A percentile compares a stretch with the other conserved stretches of the same genome.
Conservation (phyloP, 345 rosid species). For the Syzygium jambos region DNA sequence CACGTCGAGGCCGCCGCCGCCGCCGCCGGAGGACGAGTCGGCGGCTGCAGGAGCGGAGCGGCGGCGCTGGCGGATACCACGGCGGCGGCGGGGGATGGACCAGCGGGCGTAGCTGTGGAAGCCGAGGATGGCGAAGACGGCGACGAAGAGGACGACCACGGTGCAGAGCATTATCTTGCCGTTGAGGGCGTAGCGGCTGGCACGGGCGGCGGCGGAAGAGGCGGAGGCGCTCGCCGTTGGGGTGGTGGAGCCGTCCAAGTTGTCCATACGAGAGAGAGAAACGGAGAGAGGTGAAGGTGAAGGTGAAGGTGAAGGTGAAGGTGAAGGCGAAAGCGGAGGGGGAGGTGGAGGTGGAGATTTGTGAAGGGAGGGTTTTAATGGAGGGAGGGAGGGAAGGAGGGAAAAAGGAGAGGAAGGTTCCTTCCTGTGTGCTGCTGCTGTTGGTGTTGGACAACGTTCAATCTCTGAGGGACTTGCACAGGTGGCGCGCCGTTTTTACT, state of each 20-base stretch:
- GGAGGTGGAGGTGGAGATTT: not conserved
- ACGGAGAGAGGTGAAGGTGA: not conserved
- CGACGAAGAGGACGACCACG: slow-evolving; percentile 41
- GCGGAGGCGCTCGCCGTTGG: not conserved
- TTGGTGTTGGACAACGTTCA: not conserved
- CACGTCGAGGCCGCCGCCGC: slow-evolving; percentile 35
- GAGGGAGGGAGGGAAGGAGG: not conserved
- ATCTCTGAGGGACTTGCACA: not conserved
- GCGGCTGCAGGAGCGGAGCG: not conserved
- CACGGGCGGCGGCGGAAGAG: slow-evolving; percentile 1
- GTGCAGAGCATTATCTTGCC: slow-evolving; percentile 55
- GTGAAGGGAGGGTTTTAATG: not conserved
- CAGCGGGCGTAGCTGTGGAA: slow-evolving; percentile 56
- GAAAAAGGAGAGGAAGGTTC: slow-evolving; percentile 1
- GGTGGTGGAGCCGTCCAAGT: not conserved
- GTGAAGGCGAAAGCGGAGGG: no score
- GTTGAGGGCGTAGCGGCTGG: slow-evolving; percentile 22
- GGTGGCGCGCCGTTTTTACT: not conserved
- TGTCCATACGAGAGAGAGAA: not conserved
- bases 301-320: not conserved
- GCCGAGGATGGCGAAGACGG: slow-evolving; percentile 31
- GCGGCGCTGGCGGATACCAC: slow-evolving; percentile 18
- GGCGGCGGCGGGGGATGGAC: slow-evolving; percentile 29
- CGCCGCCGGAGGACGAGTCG: not conserved
- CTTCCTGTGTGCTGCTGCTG: not conserved